Evolutionary conservation across 768 basidiomycete species (phyloP).

Genomic region (Leccinellum luteum): DNA sequence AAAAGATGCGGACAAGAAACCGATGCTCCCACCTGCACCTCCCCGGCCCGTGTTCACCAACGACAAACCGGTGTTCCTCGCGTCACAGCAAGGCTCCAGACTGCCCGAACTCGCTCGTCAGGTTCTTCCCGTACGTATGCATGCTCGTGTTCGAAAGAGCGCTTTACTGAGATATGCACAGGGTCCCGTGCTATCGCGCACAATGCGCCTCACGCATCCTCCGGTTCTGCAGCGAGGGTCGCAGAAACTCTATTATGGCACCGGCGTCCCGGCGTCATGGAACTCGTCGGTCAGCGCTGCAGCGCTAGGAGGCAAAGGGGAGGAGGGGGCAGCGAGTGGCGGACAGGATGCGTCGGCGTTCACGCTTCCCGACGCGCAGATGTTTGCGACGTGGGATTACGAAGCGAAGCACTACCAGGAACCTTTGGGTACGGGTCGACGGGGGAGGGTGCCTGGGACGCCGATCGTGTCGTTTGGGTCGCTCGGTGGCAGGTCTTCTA

Average conservation of each 20-base stretch:
- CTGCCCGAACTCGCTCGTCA: slow-evolving; percentile 65
- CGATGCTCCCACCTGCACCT: slow-evolving; percentile 33
- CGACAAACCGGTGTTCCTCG: slow-evolving; percentile 59
- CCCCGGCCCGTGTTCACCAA: slow-evolving; percentile 41
- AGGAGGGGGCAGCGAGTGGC: slow-evolving; percentile 17
- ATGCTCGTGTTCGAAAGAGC: neutral
- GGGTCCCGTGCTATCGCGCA: slow-evolving; percentile 56
- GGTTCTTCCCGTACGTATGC: slow-evolving; percentile 65
- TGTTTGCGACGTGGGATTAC: slow-evolving; percentile 51
- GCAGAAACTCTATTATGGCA: slow-evolving; percentile 42
- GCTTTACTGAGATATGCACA: slow-evolving; percentile 27
- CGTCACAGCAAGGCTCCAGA: slow-evolving; percentile 61
- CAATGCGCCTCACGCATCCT: slow-evolving; percentile 64
- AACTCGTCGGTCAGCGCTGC: slow-evolving; percentile 33
- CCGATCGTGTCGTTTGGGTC: no score
- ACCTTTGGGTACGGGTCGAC: slow-evolving; percentile 30
- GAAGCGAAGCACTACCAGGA: slow-evolving; percentile 44
- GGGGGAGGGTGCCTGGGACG: slow-evolving; percentile 17
- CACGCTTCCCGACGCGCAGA: slow-evolving; percentile 44
- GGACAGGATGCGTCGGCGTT: slow-evolving; percentile 30
- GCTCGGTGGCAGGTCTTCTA: neutral
- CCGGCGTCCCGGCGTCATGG: slow-evolving; percentile 43
- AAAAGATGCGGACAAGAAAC: slow-evolving; percentile 47
- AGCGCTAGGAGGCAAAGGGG: slow-evolving; percentile 22
- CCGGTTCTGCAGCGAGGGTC: slow-evolving; percentile 52